Base-by-base conservation (phyloP, 176 grass and related monocot species). In the Juncus effusus region DNA sequence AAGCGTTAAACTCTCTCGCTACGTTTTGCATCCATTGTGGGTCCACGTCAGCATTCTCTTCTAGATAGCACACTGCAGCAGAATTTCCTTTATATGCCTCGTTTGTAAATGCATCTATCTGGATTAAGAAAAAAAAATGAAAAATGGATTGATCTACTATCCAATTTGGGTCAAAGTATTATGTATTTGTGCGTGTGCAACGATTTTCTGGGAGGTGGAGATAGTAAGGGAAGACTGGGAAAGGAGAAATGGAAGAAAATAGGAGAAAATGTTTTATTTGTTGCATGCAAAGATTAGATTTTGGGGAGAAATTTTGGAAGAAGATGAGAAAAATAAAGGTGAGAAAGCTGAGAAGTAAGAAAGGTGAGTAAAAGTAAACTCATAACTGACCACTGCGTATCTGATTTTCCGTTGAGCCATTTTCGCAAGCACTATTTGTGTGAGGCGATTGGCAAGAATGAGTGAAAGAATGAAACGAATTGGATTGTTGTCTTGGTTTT, bases 1-100 rank as follows among this genome's bases (percentile, higher is more conserved):
- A 70, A 71, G 85, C 57, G 81, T 96, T 91, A 82, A 96, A 96
- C 70, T 96, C 91, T 59, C 37, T 60, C 64, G 91, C 87, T 12
- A 96, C 81, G 49, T 76, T 76, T 62, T 80, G 79, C 87, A 96
- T 81, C 91, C 91, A 91, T 4, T 64, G 44, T 44, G 77, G 84
- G 47, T 87, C 76, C 28, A 58, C 65, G 13, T 52, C 63, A 59
- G 67, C 9, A 19, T 71, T 71, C 9, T 71, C 59, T 2, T 82
- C 64, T 45, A 82, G 50, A 5, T 78, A 37, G 59, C 79, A 82
- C 53, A 87, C 79, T 10, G 74, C 79, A 0, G 79, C 84, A n/a
- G 84, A 78, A 16, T 87, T 87, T 14, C 84, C 84, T 58, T 74
- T 81, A 59, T 82, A 87, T 7, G 84, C 52, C 37, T 40, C 44